phyloP scores from a whole-genome alignment of 176 grass and related monocot genomes.

The Tuctoria greenei region DNA sequence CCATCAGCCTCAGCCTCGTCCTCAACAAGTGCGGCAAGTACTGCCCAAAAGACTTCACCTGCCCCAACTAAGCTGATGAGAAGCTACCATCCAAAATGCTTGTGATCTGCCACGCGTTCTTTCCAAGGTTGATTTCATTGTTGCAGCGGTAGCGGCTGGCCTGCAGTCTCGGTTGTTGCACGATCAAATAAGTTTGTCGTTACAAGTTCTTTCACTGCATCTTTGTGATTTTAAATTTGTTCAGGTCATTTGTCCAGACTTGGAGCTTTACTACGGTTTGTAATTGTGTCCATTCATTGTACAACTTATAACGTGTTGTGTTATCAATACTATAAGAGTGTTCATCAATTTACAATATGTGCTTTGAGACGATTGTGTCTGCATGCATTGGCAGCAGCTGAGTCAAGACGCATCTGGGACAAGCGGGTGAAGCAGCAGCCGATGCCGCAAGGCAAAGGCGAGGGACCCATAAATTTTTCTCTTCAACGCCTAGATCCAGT shows the following conservation, averaged over 20 bases:
- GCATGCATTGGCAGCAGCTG: no score
- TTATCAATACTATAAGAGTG: no score
- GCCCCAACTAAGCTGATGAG: conserved; percentile 2
- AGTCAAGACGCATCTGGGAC: no score
- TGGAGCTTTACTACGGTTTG: neutral
- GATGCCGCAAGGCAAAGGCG: no score
- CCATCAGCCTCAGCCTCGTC: neutral
- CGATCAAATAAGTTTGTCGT: neutral
- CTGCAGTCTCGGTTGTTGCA: neutral
- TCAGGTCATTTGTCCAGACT: neutral
- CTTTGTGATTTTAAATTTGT: neutral
- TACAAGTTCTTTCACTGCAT: neutral
- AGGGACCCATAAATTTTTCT: no score
- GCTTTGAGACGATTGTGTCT: no score
- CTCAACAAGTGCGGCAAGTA: conserved; percentile 17
- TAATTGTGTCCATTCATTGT: neutral
- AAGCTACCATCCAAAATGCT: neutral
- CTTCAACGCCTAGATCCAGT: no score
- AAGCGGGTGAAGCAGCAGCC: no score
- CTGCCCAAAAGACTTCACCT: conserved; percentile 21
- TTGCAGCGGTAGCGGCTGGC: neutral
- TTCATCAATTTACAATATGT: no score
- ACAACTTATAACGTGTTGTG: neutral
- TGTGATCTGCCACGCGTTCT: neutral
- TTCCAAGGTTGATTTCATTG: neutral